Base-by-base conservation (phyloP, 805 yeast species). In the Lachancea thermotolerans region DNA sequence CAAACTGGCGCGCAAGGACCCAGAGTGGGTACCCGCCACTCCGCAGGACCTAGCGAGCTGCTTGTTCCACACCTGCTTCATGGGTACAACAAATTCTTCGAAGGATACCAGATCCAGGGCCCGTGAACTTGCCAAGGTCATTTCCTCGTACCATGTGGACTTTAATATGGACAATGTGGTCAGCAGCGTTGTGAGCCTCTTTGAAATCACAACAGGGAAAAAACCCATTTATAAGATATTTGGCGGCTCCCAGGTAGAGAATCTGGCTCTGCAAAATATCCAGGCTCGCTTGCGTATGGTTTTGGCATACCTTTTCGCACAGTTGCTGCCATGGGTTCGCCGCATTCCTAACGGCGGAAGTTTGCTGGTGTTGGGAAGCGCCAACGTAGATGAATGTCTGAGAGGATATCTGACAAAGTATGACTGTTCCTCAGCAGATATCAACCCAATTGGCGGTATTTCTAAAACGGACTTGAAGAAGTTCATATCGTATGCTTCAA, bases 371-470 rank as follows among this genome's bases (percentile, higher is more conserved):
- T 72, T 93, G 41, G 99, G 99, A 1, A 83, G 95, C 58, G 97
- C 98, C 2, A 93, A 93, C 61, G 99, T 93, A 11, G 99, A 93
- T 66, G 99, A 93, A 63, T 89, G 96, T 56, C 69, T 93, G 48
- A 73, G 99, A 49, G 99, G 99, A 0, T 93, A 93, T 59, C 71
- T 93, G 59, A 93, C 99, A 9, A 93, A 93, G 62, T 93, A 93
- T 65, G 99, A 93, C 65, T 89, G 97, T 65, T 90, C 98, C 3
- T 82, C 95, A 14, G 99, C 99, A 1, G 99, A 93, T 68, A 78
- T 93, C 49, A 93, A 93, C 61, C 99, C 99, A 25, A 95, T 93
- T 54, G 99, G 99, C n/a, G 96, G 97, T 31, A 87, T 93, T 36
- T 91, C 99, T 12, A 93, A 93, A 62, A 88, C 89, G 0, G 99